Evolutionary conservation across 768 basidiomycete genomes (phyloP).

Genomic region (Xanthoconium stramineum): DNA sequence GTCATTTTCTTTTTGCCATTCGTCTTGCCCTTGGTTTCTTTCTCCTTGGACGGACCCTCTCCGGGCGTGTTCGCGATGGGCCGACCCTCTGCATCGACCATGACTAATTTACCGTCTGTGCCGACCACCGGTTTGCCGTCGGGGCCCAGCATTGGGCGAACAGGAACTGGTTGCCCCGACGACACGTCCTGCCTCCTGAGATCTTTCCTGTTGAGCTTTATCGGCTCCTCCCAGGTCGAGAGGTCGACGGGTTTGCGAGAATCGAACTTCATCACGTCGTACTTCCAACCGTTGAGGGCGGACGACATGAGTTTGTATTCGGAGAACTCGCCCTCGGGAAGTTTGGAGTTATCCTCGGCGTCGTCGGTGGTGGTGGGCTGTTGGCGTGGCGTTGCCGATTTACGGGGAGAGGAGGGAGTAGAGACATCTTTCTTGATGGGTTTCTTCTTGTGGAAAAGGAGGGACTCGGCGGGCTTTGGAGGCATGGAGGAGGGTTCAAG

Average conservation of each 20-base stretch:
- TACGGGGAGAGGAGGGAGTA: conserved; percentile 29
- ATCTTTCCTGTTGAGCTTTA: conserved; percentile 88
- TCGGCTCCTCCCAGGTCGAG: conserved; percentile 63
- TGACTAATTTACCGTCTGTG: conserved; percentile 69
- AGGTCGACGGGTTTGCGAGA: conserved; percentile 71
- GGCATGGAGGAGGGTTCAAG: conserved; percentile 17
- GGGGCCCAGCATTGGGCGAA: conserved; percentile 71
- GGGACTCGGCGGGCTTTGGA: conserved; percentile 37
- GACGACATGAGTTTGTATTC: conserved; percentile 81
- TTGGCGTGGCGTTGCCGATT: conserved; percentile 38
- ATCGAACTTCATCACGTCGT: conserved; percentile 92
- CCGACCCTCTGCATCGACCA: conserved; percentile 77
- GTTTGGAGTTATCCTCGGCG: conserved; percentile 48
- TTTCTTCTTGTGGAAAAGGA: conserved; percentile 71
- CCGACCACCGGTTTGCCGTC: conserved; percentile 87
- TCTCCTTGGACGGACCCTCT: conserved; percentile 31
- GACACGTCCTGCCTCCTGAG: conserved; percentile 46
- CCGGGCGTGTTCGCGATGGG: conserved; percentile 48
- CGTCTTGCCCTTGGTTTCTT: conserved; percentile 42
- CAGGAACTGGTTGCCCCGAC: conserved; percentile 46
- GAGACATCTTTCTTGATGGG: conserved; percentile 29
- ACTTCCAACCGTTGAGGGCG: conserved; percentile 82
- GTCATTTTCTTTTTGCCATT: conserved; percentile 70
- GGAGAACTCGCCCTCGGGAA: conserved; percentile 66
- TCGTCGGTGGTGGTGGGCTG: conserved; percentile 46